Evolutionary conservation across 768 basidiomycete species (phyloP), one percentile per base, ranked within the genome.

Genomic region (Cystobasidium tubakii): DNA sequence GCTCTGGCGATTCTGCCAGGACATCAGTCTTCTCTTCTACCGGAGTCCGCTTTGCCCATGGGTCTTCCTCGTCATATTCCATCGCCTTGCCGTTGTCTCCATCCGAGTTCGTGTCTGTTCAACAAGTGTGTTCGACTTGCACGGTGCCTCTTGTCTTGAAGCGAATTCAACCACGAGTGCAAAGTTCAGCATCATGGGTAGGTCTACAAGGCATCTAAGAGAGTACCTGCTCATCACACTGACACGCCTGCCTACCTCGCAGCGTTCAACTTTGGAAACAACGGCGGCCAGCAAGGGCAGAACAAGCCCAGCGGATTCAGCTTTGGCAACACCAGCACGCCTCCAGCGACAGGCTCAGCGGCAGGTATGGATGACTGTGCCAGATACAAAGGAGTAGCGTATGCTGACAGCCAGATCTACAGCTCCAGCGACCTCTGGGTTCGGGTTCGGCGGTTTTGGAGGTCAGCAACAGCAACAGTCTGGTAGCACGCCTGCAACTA

Each of bases 221-320:
- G n/a, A 42, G 42, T 42, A 42, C 7, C 42, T 42, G 42, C 17
- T 42, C 42, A 7, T n/a, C 23, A 23, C 15, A 29, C 25, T 62
- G 57, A 62, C 57, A 23, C 12, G 23, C 46, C 21, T 46, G 10
- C 10, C 63, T 31, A 17, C 17, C 66, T 15, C 42, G 34, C 66
- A 67, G 66, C 66, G 19, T 67, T 50, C 31, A 42, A 42, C 31
- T 67, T 67, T 31, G 66, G 66, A 3, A 50, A 50, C 21, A 21
- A 9, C 21, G 21, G 46, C n/a, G 46, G 66, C 33, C 66, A 67
- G 44, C 55, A 33, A 53, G 33, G n/a, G 50, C 69, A 71, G 55
- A 34, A 55, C 46, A 60, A 71, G 33, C 50, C 69, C 54, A 54
- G 66, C 66, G 29, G 66, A 36, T 67, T 36, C 54, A 39, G 66